These are phyloP conservation scores for Zygosaccharomyces bailii DNA, from an alignment of 805 yeast species.

Conservation along the genomic window DNA sequence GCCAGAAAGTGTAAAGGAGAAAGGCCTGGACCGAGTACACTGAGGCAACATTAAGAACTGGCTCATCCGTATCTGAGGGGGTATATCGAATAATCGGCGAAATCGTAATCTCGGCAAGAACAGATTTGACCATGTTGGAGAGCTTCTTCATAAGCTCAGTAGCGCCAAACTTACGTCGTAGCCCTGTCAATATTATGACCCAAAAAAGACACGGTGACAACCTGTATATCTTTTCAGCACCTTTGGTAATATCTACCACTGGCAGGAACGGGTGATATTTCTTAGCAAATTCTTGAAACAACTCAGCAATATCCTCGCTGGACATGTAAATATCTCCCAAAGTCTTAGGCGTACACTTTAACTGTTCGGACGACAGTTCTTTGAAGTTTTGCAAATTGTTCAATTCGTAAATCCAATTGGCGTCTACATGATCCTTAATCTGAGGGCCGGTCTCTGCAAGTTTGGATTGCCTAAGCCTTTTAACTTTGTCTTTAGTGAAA, in stretches of 20 bases:
- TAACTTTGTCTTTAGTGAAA: conserved; percentile 32
- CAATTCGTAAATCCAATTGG: conserved; percentile 3
- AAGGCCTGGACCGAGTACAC: conserved; percentile 95
- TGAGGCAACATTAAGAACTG: conserved; percentile 80
- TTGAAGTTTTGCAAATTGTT: conserved; percentile 1
- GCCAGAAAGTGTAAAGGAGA: conserved; percentile 87
- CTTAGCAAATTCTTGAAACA: conserved; percentile 68
- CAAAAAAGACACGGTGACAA: conserved; percentile 88
- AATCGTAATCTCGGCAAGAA: conserved; percentile 82
- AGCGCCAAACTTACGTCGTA: conserved; percentile 53
- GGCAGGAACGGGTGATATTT: conserved; percentile 85
- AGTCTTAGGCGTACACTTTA: conserved; percentile 62
- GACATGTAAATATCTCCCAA: conserved; percentile 65
- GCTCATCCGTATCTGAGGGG: conserved; percentile 75
- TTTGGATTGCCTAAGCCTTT: conserved; percentile 15
- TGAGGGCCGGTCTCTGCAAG: background rate
- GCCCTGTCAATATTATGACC: conserved; percentile 84
- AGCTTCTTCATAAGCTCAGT: conserved; percentile 53
- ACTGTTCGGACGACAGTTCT: conserved; percentile 36
- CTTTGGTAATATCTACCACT: conserved; percentile 73
- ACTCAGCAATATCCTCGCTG: conserved; percentile 52
- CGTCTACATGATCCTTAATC: background rate
- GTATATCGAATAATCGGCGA: conserved; percentile 84
- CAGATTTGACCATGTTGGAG: conserved; percentile 67
- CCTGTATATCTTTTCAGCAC: conserved; percentile 76